Conservation (phyloP, 2,329 filamentous ascomycete species). For the Chaetoscypha palmicola region DNA sequence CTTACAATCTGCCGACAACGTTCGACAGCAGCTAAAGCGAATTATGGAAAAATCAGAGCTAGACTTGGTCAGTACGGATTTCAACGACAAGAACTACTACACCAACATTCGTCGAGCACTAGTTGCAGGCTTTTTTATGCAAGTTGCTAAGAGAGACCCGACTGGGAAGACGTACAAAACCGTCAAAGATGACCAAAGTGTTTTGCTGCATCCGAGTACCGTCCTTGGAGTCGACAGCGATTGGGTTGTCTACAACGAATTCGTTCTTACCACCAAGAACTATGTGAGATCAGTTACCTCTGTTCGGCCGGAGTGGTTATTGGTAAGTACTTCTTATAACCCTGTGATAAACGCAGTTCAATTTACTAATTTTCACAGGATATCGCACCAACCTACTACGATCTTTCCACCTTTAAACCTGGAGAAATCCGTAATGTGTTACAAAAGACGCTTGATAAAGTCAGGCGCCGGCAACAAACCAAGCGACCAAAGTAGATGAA, state of each 20-base stretch:
- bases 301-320: conserved; percentile 87
- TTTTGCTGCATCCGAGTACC: conserved; percentile 88
- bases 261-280: conserved; percentile 95
- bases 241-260: conserved; percentile 98
- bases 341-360: neutral
- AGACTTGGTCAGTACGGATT: conserved; percentile 80
- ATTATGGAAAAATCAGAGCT: conserved; percentile 94
- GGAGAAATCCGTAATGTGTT: conserved; percentile 74
- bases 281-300: conserved; percentile 92
- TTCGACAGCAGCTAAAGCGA: conserved; percentile 81
- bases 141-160: conserved; percentile 89
- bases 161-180: conserved; percentile 88
- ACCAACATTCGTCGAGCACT: conserved; percentile 91
- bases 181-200: conserved; percentile 92
- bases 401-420: conserved; percentile 73
- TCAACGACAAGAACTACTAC: conserved; percentile 96
- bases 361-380: conserved; percentile 55
- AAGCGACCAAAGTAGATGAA: conserved; percentile 20
- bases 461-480: conserved; percentile 43
- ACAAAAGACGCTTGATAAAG: conserved; percentile 50
- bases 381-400: conserved; percentile 89
- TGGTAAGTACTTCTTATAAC: conserved; percentile 50
- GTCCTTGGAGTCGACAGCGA: conserved; percentile 83
- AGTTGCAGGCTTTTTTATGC: conserved; percentile 98
- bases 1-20: conserved; percentile 87